Percentiles rank a stretch among this genome's conserved stretches.
Evolutionary conservation across 2,329 filamentous ascomycete genomes (phyloP).

Genomic region (Leptoxyphium fumago): DNA sequence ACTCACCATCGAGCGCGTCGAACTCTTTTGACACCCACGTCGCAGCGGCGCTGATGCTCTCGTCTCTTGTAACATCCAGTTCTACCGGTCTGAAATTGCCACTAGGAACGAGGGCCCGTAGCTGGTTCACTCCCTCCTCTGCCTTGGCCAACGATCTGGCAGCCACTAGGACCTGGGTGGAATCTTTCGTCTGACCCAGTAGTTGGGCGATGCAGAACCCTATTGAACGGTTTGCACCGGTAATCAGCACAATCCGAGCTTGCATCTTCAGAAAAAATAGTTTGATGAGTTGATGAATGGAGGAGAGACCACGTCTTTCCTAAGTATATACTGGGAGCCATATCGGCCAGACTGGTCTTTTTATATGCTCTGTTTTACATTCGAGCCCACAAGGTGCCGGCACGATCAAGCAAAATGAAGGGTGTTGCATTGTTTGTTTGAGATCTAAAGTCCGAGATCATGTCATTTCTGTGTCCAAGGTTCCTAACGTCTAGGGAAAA

Average conservation of each 20-base stretch:
- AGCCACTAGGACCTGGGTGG: constrained; percentile 18
- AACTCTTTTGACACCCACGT: constrained; percentile 10
- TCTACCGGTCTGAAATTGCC: constrained; percentile 12
- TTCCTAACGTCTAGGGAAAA: too few species aligned
- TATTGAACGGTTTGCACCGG: constrained; percentile 12
- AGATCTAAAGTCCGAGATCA: too few species aligned
- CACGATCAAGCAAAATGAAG: too few species aligned
- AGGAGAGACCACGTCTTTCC: too few species aligned
- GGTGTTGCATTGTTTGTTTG: too few species aligned
- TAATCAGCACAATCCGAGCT: constrained; percentile 7
- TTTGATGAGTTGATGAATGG: too few species aligned
- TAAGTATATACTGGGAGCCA: too few species aligned
- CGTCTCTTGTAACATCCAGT: constrained; percentile 17
- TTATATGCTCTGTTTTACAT: too few species aligned
- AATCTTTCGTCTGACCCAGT: constrained; percentile 11
- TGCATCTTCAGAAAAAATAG: not conserved
- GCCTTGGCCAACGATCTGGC: constrained; percentile 13
- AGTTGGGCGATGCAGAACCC: constrained; percentile 9
- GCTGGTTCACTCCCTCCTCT: constrained; percentile 13
- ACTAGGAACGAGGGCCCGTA: constrained; percentile 9
- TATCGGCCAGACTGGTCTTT: too few species aligned
- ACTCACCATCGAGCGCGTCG: constrained; percentile 14
- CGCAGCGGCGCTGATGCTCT: constrained; percentile 10
- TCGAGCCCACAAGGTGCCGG: too few species aligned
- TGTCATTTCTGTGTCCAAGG: too few species aligned